Evolutionary conservation across 1,284 basidiomycete genomes (phyloP).

Genomic region (Fomes fomentarius): DNA sequence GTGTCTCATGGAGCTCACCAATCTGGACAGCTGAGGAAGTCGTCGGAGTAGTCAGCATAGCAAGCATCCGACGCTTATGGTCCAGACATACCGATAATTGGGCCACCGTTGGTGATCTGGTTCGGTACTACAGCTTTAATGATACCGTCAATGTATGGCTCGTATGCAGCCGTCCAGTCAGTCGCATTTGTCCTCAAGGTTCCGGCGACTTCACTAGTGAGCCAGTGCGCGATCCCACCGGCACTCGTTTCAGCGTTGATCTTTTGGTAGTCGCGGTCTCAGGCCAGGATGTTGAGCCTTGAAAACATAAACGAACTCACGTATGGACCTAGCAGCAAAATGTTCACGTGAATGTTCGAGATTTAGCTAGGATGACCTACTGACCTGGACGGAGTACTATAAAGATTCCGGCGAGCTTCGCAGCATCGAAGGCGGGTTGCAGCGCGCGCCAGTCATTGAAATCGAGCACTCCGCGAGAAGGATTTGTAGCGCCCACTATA

Average conservation of each 20-base stretch:
- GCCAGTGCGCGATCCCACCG: constrained; percentile 82
- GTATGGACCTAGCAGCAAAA: constrained; percentile 18
- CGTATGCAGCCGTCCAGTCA: constrained; percentile 72
- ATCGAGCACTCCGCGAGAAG: constrained; percentile 73
- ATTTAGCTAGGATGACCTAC: not conserved
- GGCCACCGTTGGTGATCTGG: constrained; percentile 72
- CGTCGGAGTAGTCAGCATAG: not conserved
- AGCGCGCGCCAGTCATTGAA: constrained; percentile 72
- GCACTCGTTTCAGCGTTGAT: constrained; percentile 85
- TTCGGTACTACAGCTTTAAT: constrained; percentile 62
- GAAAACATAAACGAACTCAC: not conserved
- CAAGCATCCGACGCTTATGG: constrained; percentile 27
- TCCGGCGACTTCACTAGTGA: constrained; percentile 69
- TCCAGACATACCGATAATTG: constrained; percentile 79
- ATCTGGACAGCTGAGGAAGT: constrained; percentile 61
- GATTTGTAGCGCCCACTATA: constrained; percentile 66
- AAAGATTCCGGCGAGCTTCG: constrained; percentile 48
- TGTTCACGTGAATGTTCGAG: not conserved
- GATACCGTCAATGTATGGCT: constrained; percentile 68
- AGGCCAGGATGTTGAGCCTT: constrained; percentile 31
- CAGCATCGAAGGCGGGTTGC: constrained; percentile 55
- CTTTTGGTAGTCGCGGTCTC: constrained; percentile 45
- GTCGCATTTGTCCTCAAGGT: constrained; percentile 69
- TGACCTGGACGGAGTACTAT: constrained; percentile 50
- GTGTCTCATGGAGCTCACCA: constrained; percentile 41